phyloP scores from a whole-genome alignment of 768 basidiomycete genomes.

The Auriscalpium orientale region DNA sequence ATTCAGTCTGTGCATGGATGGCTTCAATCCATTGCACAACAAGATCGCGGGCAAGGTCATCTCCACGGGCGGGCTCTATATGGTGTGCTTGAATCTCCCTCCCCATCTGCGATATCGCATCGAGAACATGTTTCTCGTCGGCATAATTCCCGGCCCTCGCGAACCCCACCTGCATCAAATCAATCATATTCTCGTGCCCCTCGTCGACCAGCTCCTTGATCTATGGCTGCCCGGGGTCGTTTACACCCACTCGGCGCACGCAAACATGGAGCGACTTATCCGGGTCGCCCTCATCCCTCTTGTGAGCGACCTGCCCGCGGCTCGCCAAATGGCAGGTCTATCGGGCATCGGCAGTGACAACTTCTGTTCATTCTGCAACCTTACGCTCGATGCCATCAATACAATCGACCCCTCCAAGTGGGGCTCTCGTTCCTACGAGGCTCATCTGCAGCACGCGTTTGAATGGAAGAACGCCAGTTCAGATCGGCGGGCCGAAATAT shows the following conservation, averaged over 20 bases:
- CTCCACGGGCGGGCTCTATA: slow-evolving; percentile 22
- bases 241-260: slow-evolving; percentile 18
- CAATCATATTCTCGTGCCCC: slow-evolving; percentile 31
- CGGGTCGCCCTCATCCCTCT: not conserved
- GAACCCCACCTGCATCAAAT: slow-evolving; percentile 26
- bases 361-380: not conserved
- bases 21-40: slow-evolving; percentile 30
- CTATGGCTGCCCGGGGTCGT: slow-evolving; percentile 28
- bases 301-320: not conserved
- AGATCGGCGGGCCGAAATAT: slow-evolving; percentile 5
- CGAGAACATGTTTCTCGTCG: slow-evolving; percentile 36
- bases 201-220: slow-evolving; percentile 28
- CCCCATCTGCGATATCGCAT: slow-evolving; percentile 24
- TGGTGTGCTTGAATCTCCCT: slow-evolving; percentile 32
- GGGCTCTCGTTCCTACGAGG: slow-evolving; percentile 9
- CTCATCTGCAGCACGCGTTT: slow-evolving; percentile 5
- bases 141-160: slow-evolving; percentile 34
- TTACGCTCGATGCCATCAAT: slow-evolving; percentile 16
- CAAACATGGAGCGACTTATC: not conserved
- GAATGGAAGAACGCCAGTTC: slow-evolving; percentile 14
- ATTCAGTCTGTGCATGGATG: slow-evolving; percentile 28
- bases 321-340: not conserved
- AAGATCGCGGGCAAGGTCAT: slow-evolving; percentile 20
- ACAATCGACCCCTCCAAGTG: slow-evolving; percentile 22
- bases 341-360: too few relatives aligned